Conservation (phyloP, 2,329 filamentous ascomycete genomes). For the Allantophomopsis lycopodina region DNA sequence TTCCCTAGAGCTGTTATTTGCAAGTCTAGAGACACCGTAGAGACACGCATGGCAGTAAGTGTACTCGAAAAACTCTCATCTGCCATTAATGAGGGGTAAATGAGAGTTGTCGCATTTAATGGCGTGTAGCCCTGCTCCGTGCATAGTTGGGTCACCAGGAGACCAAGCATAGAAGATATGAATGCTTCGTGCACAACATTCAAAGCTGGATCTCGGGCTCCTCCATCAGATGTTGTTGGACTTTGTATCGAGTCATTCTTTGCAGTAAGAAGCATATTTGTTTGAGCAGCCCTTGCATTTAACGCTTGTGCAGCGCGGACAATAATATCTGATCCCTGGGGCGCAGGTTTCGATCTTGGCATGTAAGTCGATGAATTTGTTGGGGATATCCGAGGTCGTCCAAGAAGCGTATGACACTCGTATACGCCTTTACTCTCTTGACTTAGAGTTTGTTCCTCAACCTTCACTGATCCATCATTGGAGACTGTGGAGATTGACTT, state of each 20-base stretch:
- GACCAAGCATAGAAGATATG: constrained; percentile 18
- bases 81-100: constrained; percentile 6
- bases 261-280: constrained; percentile 4
- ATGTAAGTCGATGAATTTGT: too few species aligned
- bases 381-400: too few species aligned
- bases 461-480: too few species aligned
- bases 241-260: neutral
- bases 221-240: constrained; percentile 5
- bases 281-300: constrained; percentile 12
- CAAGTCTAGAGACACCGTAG: neutral
- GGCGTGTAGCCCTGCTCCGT: constrained; percentile 16
- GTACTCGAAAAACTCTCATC: constrained; percentile 1
- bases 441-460: too few species aligned
- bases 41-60: neutral
- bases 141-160: constrained; percentile 17
- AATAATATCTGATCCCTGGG: too few species aligned
- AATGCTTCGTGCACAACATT: constrained; percentile 18
- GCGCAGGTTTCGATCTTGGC: too few species aligned
- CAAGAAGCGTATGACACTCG: too few species aligned
- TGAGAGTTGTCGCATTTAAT: constrained; percentile 19
- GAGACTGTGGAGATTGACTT: neutral
- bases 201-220: constrained; percentile 1
- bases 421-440: too few species aligned
- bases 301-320: constrained; percentile 1
- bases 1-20: neutral